Evolutionary conservation across 306 rosid genomes (phyloP).

Genomic region (Medicago ruthenica): DNA sequence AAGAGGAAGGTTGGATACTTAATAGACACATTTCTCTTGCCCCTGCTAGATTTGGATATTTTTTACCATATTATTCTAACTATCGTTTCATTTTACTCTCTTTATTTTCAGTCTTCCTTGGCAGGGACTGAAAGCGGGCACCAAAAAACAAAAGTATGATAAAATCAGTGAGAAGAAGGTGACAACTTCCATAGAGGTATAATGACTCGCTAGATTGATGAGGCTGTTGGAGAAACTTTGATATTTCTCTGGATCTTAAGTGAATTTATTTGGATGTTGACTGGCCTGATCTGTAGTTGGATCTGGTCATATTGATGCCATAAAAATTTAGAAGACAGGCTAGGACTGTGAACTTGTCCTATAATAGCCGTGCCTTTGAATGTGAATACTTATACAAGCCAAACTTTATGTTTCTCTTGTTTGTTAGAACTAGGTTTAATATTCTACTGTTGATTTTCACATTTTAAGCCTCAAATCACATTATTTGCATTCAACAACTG

Average conservation of each 20-base stretch:
- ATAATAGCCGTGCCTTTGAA: no score
- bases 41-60: slow-evolving; percentile 41
- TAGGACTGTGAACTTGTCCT: no score
- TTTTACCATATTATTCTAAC: slow-evolving; percentile 30
- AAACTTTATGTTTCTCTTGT: no score
- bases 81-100: slow-evolving; percentile 20
- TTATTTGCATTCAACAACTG: no score
- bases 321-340: no score
- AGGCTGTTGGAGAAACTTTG: slow-evolving; percentile 35
- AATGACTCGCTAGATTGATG: slow-evolving; percentile 21
- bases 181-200: slow-evolving; percentile 93
- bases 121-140: slow-evolving; percentile 99
- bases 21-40: slow-evolving; percentile 35
- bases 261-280: slow-evolving; percentile 32
- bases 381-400: no score
- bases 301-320: no score
- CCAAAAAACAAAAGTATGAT: slow-evolving; percentile 94
- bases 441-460: no score
- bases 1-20: slow-evolving; percentile 86
- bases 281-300: neutral
- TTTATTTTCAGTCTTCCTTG: slow-evolving; percentile 87
- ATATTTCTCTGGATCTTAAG: slow-evolving; percentile 28
- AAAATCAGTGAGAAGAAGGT: slow-evolving; percentile 97
- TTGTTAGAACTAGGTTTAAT: no score
- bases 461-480: no score